Conservation (phyloP, 2,329 filamentous ascomycete species). For the Pseudogymnoascus destructans region DNA sequence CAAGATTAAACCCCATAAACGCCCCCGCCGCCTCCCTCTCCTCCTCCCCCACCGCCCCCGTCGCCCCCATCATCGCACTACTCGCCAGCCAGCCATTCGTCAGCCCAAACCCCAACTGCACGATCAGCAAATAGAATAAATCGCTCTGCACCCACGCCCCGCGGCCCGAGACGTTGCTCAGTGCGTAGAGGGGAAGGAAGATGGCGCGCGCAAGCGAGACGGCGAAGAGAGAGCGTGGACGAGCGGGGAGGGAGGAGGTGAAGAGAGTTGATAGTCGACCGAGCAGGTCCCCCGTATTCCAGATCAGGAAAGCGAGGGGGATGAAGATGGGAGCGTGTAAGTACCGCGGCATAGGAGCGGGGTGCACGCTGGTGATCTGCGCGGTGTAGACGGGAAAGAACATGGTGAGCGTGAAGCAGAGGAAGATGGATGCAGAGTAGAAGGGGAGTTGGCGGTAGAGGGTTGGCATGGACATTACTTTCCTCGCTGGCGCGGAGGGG, state of each 20-base stretch:
- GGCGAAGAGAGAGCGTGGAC: slow-evolving; percentile 54
- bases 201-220: slow-evolving; percentile 50
- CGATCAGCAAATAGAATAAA: slow-evolving; percentile 71
- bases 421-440: slow-evolving; percentile 61
- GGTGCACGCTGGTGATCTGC: slow-evolving; percentile 42
- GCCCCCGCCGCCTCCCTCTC: slow-evolving; percentile 82
- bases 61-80: slow-evolving; percentile 82
- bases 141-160: slow-evolving; percentile 69
- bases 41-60: slow-evolving; percentile 64
- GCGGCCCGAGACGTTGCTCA: slow-evolving; percentile 70
- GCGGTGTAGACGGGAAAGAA: slow-evolving; percentile 86
- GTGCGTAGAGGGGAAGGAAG: slow-evolving; percentile 73
- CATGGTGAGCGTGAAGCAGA: slow-evolving; percentile 81
- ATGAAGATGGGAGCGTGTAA: slow-evolving; percentile 71
- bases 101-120: slow-evolving; percentile 73
- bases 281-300: slow-evolving; percentile 78
- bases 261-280: slow-evolving; percentile 58
- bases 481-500: slow-evolving; percentile 30
- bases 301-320: slow-evolving; percentile 78
- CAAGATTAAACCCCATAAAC: slow-evolving; percentile 89
- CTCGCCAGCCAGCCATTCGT: slow-evolving; percentile 81
- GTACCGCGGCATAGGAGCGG: slow-evolving; percentile 34
- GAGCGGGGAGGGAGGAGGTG: slow-evolving; percentile 44
- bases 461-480: slow-evolving; percentile 43
- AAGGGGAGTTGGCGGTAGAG: slow-evolving; percentile 70